These are phyloP conservation scores for Maudiozyma pseudohumilis DNA, from an alignment of 805 yeast genomes.

Conservation along the genomic window DNA sequence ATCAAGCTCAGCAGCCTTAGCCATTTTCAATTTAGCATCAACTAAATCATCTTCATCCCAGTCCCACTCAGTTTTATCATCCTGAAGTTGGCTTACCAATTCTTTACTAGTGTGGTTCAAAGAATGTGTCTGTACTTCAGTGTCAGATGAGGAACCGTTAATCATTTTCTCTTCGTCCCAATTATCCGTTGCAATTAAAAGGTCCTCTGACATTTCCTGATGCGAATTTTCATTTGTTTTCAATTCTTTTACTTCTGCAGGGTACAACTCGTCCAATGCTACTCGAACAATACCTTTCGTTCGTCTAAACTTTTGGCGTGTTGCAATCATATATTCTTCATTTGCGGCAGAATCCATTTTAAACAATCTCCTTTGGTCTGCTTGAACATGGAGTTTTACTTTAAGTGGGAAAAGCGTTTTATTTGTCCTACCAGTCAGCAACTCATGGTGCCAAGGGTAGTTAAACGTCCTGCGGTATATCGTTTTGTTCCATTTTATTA, in stretches of 20 bases:
- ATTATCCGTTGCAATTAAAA: slow-evolving; percentile 60
- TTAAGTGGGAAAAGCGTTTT: slow-evolving; percentile 41
- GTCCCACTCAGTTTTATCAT: slow-evolving; percentile 25
- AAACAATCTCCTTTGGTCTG: slow-evolving; percentile 43
- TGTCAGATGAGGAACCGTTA: slow-evolving; percentile 31
- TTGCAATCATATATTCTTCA: neutral
- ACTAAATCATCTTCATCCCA: slow-evolving; percentile 55
- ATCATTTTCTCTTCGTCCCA: slow-evolving; percentile 66
- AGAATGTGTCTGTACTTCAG: no score
- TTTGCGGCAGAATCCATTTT: slow-evolving; percentile 11
- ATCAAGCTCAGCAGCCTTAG: slow-evolving; percentile 39
- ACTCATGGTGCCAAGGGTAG: slow-evolving; percentile 34
- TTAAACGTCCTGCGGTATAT: slow-evolving; percentile 40
- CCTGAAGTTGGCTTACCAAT: slow-evolving; percentile 15
- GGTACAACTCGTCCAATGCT: slow-evolving; percentile 16
- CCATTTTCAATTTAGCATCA: slow-evolving; percentile 45
- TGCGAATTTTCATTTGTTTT: slow-evolving; percentile 13
- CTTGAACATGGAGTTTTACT: slow-evolving; percentile 41
- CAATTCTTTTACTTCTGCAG: slow-evolving; percentile 10
- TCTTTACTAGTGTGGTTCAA: no score
- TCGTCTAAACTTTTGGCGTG: slow-evolving; percentile 4
- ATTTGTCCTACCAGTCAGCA: neutral
- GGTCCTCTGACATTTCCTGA: slow-evolving; percentile 37
- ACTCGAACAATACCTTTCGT: slow-evolving; percentile 16
- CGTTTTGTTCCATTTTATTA: slow-evolving; percentile 45